phyloP scores from a whole-genome alignment of 192 early-diverging fungal genomes.

The Rhizophagus sp. region DNA sequence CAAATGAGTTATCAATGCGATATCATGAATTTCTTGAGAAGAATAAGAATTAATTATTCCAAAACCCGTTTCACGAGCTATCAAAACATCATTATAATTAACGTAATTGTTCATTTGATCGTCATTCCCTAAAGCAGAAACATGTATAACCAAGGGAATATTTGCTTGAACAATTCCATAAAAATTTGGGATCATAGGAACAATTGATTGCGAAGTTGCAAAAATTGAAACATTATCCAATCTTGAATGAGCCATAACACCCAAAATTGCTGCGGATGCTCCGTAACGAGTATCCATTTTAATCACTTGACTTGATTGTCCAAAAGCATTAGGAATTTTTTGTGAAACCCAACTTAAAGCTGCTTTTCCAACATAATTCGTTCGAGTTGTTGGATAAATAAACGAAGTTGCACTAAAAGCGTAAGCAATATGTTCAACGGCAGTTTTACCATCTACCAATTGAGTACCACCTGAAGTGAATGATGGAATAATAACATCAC shows the following conservation, averaged over 20 bases:
- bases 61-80: slow-evolving; percentile 78
- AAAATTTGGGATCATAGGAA: slow-evolving; percentile 83
- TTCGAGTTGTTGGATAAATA: slow-evolving; percentile 73
- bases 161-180: slow-evolving; percentile 63
- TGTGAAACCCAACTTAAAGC: slow-evolving; percentile 65
- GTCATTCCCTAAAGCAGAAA: slow-evolving; percentile 69
- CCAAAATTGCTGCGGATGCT: slow-evolving; percentile 76
- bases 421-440: slow-evolving; percentile 75
- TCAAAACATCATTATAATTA: slow-evolving; percentile 73
- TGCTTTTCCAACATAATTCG: slow-evolving; percentile 64
- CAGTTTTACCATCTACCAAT: slow-evolving; percentile 61
- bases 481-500: background rate
- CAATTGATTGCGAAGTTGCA: slow-evolving; percentile 72
- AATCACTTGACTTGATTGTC: slow-evolving; percentile 67
- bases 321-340: slow-evolving; percentile 68
- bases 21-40: slow-evolving; percentile 88
- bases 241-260: slow-evolving; percentile 52
- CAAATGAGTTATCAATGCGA: slow-evolving; percentile 83
- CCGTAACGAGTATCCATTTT: slow-evolving; percentile 79
- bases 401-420: slow-evolving; percentile 79
- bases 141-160: slow-evolving; percentile 80
- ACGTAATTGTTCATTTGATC: slow-evolving; percentile 54
- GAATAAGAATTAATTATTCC: slow-evolving; percentile 71
- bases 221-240: slow-evolving; percentile 52
- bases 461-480: slow-evolving; percentile 27